phyloP scores from a whole-genome alignment of 768 basidiomycete genomes.

The Lactifluus piperatus region DNA sequence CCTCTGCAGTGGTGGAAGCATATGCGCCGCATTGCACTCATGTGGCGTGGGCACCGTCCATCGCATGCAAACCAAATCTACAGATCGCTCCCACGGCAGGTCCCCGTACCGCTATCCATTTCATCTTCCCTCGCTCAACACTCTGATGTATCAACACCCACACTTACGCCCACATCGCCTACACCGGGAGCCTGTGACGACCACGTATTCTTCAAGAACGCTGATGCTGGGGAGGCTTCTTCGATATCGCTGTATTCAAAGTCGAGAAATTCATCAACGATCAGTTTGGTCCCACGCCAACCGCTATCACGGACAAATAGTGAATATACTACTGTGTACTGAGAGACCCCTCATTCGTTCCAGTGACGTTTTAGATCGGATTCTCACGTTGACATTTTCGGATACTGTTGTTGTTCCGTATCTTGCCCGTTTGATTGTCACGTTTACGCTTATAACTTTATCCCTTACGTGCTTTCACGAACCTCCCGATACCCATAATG shows the following conservation, averaged over 20 bases:
- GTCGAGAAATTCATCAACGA: slow-evolving; percentile 59
- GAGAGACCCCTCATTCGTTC: not conserved
- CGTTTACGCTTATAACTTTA: not conserved
- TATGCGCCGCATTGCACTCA: slow-evolving; percentile 8
- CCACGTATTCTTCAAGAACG: slow-evolving; percentile 2
- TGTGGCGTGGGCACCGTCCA: slow-evolving; percentile 16
- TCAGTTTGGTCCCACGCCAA: slow-evolving; percentile 47
- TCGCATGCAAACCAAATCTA: slow-evolving; percentile 10
- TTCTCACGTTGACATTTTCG: not conserved
- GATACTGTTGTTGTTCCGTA: not conserved
- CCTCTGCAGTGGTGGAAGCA: not conserved
- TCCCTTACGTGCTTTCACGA: not conserved
- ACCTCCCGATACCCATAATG: slow-evolving; percentile 10
- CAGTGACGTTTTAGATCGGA: not conserved
- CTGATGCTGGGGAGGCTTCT: slow-evolving; percentile 13
- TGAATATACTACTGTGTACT: slow-evolving; percentile 14
- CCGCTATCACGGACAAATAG: slow-evolving; percentile 32
- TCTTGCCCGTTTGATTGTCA: not conserved
- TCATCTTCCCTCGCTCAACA: slow-evolving; percentile 15
- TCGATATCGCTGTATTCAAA: slow-evolving; percentile 38
- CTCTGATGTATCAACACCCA: slow-evolving; percentile 8
- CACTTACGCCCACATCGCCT: slow-evolving; percentile 14
- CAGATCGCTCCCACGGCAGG: slow-evolving; percentile 20
- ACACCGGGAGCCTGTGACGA: slow-evolving; percentile 16
- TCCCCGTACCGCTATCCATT: slow-evolving; percentile 24